These are phyloP conservation scores for Hygrophila difformis DNA, from an alignment of 257 asterid species.

Conservation along the genomic window DNA sequence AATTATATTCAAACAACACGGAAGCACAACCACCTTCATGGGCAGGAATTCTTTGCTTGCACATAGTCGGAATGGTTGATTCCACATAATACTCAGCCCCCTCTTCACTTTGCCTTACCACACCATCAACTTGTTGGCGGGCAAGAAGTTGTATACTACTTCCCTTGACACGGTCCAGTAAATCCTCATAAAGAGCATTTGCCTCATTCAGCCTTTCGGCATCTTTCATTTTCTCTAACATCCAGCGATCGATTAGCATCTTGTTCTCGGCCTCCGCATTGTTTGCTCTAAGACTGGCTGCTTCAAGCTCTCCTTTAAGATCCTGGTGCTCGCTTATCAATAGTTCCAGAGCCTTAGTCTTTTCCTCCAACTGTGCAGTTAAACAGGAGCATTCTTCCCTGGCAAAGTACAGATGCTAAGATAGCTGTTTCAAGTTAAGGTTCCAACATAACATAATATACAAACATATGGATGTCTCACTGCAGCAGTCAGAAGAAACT, in stretches of 20 bases:
- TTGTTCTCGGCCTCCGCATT: slow-evolving; percentile 76
- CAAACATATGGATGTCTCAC: background rate
- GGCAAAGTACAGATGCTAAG: slow-evolving; percentile 5
- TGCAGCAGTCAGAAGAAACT: background rate
- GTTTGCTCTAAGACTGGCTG: slow-evolving; percentile 48
- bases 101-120: slow-evolving; percentile 83
- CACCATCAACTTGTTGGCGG: slow-evolving; percentile 84
- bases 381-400: slow-evolving; percentile 80
- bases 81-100: slow-evolving; percentile 79
- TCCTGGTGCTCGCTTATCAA: slow-evolving; percentile 74
- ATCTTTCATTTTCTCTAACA: slow-evolving; percentile 88
- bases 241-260: slow-evolving; percentile 80
- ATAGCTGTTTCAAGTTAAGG: slow-evolving; percentile 5
- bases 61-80: slow-evolving; percentile 63
- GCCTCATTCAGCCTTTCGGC: slow-evolving; percentile 95
- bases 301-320: slow-evolving; percentile 59
- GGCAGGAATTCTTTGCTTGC: slow-evolving; percentile 82
- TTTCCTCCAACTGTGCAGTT: slow-evolving; percentile 56
- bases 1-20: slow-evolving; percentile 50
- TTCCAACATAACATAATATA: background rate
- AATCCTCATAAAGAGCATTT: slow-evolving; percentile 67
- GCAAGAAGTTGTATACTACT: slow-evolving; percentile 61
- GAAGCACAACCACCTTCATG: slow-evolving; percentile 89
- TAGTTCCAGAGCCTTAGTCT: slow-evolving; percentile 75
- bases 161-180: slow-evolving; percentile 49